Conservation (phyloP, 345 rosid genomes). For the Raphanus raphanistrum region DNA sequence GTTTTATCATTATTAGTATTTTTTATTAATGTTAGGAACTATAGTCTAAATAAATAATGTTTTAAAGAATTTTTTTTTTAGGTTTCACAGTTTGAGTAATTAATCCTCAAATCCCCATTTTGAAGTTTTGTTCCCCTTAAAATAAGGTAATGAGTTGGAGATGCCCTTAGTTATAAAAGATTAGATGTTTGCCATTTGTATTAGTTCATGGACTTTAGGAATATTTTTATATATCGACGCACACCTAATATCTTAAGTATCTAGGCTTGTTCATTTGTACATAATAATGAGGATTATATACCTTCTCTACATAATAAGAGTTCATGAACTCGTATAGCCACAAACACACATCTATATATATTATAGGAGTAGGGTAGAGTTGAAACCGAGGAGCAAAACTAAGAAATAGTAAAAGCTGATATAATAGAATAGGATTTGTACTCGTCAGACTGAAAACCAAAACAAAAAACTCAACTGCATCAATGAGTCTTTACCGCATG, state of each 20-base stretch:
- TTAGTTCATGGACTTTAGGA: slow-evolving; percentile 13
- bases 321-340: no score
- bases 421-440: slow-evolving; percentile 32
- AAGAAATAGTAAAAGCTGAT: slow-evolving; percentile 36
- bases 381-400: slow-evolving; percentile 41
- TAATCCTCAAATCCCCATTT: no score
- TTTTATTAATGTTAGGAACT: no score
- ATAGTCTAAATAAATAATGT: no score
- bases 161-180: not conserved
- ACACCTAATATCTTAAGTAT: not conserved
- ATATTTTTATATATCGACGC: slow-evolving; percentile 1
- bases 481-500: slow-evolving; percentile 36
- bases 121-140: no score
- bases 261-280: no score
- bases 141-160: no score
- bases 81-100: no score
- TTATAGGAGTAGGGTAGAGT: slow-evolving; percentile 15
- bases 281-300: not conserved
- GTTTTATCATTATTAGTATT: no score
- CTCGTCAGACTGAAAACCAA: slow-evolving; percentile 26
- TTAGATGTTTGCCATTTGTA: not conserved
- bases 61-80: no score
- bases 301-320: no score
- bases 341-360: not conserved
- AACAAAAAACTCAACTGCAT: slow-evolving; percentile 38